Conservation (phyloP, 2,329 filamentous ascomycete genomes). For the Stagonosporopsis rhizophila region DNA sequence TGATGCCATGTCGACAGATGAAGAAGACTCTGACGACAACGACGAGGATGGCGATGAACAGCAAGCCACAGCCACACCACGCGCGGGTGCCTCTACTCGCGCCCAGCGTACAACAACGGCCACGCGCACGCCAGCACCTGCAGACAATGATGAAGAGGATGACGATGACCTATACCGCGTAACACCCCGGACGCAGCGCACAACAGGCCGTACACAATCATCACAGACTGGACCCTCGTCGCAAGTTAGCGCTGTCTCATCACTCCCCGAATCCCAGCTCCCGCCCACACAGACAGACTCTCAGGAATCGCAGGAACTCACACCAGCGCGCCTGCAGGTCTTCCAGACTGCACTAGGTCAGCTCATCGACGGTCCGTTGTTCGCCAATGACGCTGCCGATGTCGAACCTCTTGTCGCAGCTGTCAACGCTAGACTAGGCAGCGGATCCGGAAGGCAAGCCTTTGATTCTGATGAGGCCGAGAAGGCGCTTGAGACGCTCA, state of each 20-base stretch:
- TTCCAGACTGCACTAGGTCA: conserved; percentile 86
- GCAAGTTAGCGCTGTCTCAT: conserved; percentile 79
- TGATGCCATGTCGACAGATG: conserved; percentile 62
- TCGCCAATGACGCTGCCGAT: conserved; percentile 82
- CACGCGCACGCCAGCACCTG: conserved; percentile 45
- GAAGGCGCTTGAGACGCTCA: conserved; percentile 79
- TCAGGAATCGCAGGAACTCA: conserved; percentile 59
- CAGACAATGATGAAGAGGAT: conserved; percentile 56
- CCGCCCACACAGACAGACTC: conserved; percentile 59
- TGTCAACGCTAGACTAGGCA: conserved; percentile 76
- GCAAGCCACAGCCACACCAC: conserved; percentile 35
- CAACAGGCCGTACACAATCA: conserved; percentile 42
- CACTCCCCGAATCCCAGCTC: conserved; percentile 76
- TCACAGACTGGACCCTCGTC: conserved; percentile 54
- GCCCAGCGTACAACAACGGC: conserved; percentile 34
- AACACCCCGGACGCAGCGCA: conserved; percentile 57
- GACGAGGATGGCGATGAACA: conserved; percentile 65
- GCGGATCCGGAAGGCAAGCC: conserved; percentile 60
- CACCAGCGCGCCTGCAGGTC: conserved; percentile 67
- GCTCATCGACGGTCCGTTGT: conserved; percentile 81
- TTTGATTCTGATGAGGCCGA: conserved; percentile 78
- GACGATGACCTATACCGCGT: conserved; percentile 63
- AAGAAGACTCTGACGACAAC: conserved; percentile 65
- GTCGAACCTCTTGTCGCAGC: conserved; percentile 77
- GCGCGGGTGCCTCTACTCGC: conserved; percentile 51